Conservation (phyloP, 2,329 filamentous ascomycete genomes). For the Colletotrichum sp. region DNA sequence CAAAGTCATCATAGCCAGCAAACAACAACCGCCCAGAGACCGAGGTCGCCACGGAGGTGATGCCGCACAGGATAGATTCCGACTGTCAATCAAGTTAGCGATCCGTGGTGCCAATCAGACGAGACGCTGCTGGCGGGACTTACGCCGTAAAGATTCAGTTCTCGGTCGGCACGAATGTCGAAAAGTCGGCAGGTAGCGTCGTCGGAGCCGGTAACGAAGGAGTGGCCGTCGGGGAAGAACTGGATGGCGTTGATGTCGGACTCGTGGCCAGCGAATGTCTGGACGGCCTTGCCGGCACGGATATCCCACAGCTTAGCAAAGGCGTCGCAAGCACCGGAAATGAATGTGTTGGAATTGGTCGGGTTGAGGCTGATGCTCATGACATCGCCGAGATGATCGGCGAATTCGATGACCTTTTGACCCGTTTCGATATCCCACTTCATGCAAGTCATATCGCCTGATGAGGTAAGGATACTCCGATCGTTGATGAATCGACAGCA, state of each 20-base stretch:
- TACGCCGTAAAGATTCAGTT: constrained; percentile 72
- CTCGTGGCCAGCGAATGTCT: constrained; percentile 98
- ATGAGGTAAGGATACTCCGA: constrained; percentile 95
- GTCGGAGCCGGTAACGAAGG: constrained; percentile 96
- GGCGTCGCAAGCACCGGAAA: constrained; percentile 98
- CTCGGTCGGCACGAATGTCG: constrained; percentile 93
- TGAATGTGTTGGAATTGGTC: constrained; percentile 98
- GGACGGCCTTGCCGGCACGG: constrained; percentile 94
- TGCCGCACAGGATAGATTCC: constrained; percentile 95
- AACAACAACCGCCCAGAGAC: constrained; percentile 95
- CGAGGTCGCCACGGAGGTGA: constrained; percentile 97
- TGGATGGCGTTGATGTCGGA: constrained; percentile 99
- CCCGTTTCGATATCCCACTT: constrained; percentile 99
- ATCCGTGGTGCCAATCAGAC: not conserved
- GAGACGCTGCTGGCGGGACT: constrained; percentile 33
- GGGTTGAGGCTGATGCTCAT: constrained; percentile 99
- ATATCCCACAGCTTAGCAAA: constrained; percentile 99
- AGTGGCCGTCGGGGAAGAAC: constrained; percentile 98
- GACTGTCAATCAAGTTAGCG: constrained; percentile 62
- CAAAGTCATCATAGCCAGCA: constrained; percentile 97
- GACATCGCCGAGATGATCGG: constrained; percentile 96
- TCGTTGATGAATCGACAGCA: constrained; percentile 99
- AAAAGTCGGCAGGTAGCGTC: constrained; percentile 97
- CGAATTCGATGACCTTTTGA: constrained; percentile 96
- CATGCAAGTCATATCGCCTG: constrained; percentile 99